Conservation (phyloP, 345 rosid genomes). For the sweet orange (Citrus sinensis) region DNA sequence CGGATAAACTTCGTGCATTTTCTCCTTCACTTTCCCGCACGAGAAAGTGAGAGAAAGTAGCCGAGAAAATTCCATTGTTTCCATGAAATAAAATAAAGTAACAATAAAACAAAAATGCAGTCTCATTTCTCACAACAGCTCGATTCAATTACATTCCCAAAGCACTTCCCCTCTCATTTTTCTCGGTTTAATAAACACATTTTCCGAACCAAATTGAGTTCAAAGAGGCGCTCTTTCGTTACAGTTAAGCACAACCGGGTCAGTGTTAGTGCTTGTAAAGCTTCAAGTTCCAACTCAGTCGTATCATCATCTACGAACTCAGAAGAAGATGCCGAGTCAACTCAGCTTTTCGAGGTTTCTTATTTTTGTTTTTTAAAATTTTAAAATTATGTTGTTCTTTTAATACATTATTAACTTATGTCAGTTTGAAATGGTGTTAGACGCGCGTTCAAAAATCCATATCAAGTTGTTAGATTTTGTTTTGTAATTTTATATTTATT, state of each 20-base stretch:
- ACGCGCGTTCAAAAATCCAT: neutral
- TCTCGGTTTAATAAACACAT: constrained; percentile 9
- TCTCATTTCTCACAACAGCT: constrained; percentile 39
- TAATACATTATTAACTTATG: no score
- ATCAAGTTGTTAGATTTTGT: neutral
- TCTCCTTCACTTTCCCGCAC: constrained; percentile 16
- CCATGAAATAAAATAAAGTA: constrained; percentile 7
- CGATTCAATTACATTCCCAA: constrained; percentile 28
- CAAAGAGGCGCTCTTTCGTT: constrained; percentile 11
- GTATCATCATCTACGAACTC: constrained; percentile 11
- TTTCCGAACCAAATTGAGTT: constrained; percentile 19
- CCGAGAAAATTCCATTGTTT: neutral
- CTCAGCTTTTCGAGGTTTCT: constrained; percentile 54
- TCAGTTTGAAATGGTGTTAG: neutral
- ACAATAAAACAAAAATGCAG: constrained; percentile 28
- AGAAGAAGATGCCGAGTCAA: constrained; percentile 52
- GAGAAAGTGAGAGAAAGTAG: constrained; percentile 13
- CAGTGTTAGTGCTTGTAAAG: constrained; percentile 20
- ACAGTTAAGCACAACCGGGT: constrained; percentile 12
- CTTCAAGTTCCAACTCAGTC: constrained; percentile 38
- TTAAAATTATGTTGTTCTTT: no score
- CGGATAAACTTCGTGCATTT: constrained; percentile 5
- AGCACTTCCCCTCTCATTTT: constrained; percentile 12
- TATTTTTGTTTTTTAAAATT: neutral
- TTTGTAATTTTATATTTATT: neutral